phyloP scores from a whole-genome alignment of 2,329 filamentous ascomycete genomes.

The Trichoderma semiorbis region DNA sequence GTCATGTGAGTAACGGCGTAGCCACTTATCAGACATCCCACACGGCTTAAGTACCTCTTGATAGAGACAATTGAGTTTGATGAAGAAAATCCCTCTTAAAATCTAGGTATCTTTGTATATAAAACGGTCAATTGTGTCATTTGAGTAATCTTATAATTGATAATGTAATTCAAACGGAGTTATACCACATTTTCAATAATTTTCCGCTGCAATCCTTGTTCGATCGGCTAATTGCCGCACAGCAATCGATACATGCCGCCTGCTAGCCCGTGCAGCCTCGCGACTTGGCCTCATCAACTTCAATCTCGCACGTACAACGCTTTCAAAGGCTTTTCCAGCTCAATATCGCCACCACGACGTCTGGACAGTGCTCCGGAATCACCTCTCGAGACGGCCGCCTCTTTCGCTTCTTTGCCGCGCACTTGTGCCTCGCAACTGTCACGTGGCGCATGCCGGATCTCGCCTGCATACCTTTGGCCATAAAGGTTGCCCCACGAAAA shows the following conservation, averaged over 20 bases:
- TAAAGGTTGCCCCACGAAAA: slow-evolving; percentile 17
- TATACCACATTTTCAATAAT: background rate
- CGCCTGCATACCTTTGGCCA: slow-evolving; percentile 10
- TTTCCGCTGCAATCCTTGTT: too few relatives aligned
- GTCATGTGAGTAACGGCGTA: slow-evolving; percentile 23
- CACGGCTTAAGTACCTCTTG: background rate
- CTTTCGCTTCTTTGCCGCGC: slow-evolving; percentile 5
- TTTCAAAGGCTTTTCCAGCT: background rate
- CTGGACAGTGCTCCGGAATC: slow-evolving; percentile 1
- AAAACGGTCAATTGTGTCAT: background rate
- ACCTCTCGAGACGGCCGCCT: slow-evolving; percentile 4
- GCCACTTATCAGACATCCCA: slow-evolving; percentile 17
- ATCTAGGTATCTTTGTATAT: fast-evolving
- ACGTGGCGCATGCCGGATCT: slow-evolving; percentile 3
- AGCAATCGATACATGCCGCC: background rate
- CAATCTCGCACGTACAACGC: slow-evolving; percentile 20
- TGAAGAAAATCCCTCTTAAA: fast-evolving
- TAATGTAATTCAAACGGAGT: background rate
- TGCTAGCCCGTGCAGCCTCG: slow-evolving; percentile 21
- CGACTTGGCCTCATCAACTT: slow-evolving; percentile 22
- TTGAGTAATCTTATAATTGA: fast-evolving
- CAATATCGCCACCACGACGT: background rate
- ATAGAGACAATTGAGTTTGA: background rate
- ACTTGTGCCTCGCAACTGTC: background rate
- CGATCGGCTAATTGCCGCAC: slow-evolving; percentile 7